Conservation (phyloP, 495 filamentous ascomycete genomes). For the Hypoxylon fragiforme region DNA sequence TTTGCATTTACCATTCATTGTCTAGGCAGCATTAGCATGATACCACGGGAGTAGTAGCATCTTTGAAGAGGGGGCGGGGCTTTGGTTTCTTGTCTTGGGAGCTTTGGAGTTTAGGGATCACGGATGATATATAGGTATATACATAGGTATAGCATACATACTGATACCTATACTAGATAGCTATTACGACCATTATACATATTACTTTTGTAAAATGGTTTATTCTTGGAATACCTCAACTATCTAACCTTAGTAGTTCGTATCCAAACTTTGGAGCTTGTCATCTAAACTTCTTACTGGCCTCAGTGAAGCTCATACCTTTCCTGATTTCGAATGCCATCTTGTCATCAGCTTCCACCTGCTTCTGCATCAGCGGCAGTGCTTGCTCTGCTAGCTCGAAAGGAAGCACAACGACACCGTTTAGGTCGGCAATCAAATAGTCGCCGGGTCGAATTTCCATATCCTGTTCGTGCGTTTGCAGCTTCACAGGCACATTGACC, state of each 20-base stretch:
- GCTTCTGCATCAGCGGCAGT: constrained; percentile 51
- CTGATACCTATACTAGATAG: no score
- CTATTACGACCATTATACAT: no score
- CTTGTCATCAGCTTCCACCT: constrained; percentile 58
- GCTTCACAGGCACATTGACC: constrained; percentile 46
- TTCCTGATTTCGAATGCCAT: constrained; percentile 54
- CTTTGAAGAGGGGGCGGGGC: constrained; percentile 15
- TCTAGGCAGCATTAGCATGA: constrained; percentile 21
- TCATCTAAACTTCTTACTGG: constrained; percentile 50
- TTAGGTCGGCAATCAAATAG: constrained; percentile 59
- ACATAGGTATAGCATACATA: no score
- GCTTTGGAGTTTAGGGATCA: no score
- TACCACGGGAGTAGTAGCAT: constrained; percentile 26
- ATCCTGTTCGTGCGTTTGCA: constrained; percentile 48
- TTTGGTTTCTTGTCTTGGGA: constrained; percentile 21
- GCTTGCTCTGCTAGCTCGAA: constrained; percentile 50
- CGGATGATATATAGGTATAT: no score
- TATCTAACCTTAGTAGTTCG: no score
- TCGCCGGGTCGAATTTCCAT: constrained; percentile 58
- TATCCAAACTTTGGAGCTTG: no score
- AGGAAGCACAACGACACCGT: constrained; percentile 58
- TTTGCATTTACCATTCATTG: constrained; percentile 22
- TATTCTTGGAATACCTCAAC: no score
- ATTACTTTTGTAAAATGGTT: no score
- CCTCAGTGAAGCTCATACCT: constrained; percentile 57